A percentile compares a stretch with the other conserved stretches of the same genome.
Evolutionary conservation across 176 grass and related monocot genomes (phyloP).

Genomic region (Tuctoria greenei): DNA sequence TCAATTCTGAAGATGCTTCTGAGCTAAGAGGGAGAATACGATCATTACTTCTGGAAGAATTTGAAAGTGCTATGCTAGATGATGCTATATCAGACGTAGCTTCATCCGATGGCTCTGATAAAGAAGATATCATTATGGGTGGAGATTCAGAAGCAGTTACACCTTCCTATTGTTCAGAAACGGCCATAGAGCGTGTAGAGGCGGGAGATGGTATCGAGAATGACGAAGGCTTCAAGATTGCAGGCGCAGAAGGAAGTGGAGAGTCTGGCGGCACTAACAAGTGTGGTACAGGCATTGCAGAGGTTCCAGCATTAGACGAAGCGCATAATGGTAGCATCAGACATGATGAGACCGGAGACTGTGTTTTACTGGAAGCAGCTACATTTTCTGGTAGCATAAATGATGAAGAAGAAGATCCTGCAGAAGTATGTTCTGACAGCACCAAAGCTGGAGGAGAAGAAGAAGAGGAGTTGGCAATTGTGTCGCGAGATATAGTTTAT

Average conservation of each 20-base stretch:
- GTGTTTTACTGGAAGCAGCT: constrained; percentile 37
- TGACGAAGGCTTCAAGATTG: not conserved
- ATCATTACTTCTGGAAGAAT: constrained; percentile 52
- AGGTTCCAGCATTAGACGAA: not conserved
- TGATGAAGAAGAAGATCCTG: not conserved
- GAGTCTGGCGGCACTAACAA: not conserved
- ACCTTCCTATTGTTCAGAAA: constrained; percentile 29
- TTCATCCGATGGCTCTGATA: constrained; percentile 9
- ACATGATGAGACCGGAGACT: not conserved
- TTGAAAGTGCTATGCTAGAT: constrained; percentile 45
- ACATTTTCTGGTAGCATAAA: constrained; percentile 2
- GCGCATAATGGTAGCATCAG: not conserved
- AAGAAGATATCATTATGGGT: constrained; percentile 9
- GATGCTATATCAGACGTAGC: constrained; percentile 25
- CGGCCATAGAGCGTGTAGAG: constrained; percentile 1
- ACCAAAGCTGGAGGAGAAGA: constrained; percentile 21
- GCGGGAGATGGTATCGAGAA: not conserved
- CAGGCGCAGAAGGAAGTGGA: not conserved
- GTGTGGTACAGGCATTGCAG: not conserved
- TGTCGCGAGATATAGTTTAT: not conserved
- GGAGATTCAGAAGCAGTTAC: constrained; percentile 25
- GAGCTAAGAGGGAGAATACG: constrained; percentile 55
- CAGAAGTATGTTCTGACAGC: not conserved
- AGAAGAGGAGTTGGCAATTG: not conserved
- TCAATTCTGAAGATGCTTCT: constrained; percentile 74